phyloP scores from a whole-genome alignment of 768 basidiomycete genomes.

The Leccinum olivaceopallidum region DNA sequence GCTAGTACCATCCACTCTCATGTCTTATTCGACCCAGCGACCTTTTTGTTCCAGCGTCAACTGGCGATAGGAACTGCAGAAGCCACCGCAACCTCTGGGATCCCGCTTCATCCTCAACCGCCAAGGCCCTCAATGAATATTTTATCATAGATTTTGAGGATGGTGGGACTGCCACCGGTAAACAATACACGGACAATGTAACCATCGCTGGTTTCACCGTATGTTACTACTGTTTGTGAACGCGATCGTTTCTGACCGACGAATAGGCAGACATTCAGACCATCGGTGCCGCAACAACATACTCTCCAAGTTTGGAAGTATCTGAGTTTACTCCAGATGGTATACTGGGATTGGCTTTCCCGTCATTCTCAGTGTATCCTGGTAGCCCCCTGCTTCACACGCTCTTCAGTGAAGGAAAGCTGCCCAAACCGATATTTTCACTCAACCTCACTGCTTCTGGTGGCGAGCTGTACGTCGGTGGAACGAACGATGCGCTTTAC shows the following conservation, averaged over 20 bases:
- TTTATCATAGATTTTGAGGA: too few species aligned
- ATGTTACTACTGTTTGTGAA: not conserved
- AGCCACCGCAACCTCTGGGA: too few species aligned
- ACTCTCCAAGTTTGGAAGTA: not conserved
- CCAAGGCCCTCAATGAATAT: too few species aligned
- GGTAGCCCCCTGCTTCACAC: conserved; percentile 31
- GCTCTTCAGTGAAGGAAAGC: conserved; percentile 4
- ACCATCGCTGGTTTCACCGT: conserved; percentile 8
- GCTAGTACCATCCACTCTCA: too few species aligned
- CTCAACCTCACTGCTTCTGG: too few species aligned
- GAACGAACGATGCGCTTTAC: too few species aligned
- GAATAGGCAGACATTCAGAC: conserved; percentile 14
- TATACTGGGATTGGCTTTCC: conserved; percentile 30
- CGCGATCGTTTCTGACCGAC: not conserved
- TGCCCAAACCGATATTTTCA: too few species aligned
- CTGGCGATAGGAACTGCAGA: too few species aligned
- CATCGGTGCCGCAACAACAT: conserved; percentile 8
- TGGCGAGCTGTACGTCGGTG: too few species aligned
- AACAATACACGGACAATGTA: conserved; percentile 38
- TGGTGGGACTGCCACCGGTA: conserved; percentile 19
- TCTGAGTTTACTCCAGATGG: conserved; percentile 8
- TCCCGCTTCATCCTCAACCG: too few species aligned
- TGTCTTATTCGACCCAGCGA: too few species aligned
- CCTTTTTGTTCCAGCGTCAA: too few species aligned
- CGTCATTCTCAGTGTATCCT: conserved; percentile 23